Evolutionary conservation across 108 stramenopile genomes (phyloP).

Genomic region (Aurantiochytrium sp.): DNA sequence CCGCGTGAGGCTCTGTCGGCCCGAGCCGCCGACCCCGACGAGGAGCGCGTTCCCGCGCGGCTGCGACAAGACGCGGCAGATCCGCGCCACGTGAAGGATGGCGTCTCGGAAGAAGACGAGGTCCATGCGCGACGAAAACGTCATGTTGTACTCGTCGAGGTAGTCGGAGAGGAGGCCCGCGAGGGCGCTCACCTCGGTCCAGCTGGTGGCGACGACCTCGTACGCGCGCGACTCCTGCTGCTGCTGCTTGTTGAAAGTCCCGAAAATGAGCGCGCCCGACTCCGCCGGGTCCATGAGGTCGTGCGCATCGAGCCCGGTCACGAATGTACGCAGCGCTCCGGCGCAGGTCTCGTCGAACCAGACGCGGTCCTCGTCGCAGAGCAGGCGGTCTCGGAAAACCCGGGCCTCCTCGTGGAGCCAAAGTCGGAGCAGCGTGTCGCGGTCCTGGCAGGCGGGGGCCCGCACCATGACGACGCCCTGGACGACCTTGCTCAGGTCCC

Average conservation of each 20-base stretch:
- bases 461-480: slow-evolving; percentile 58
- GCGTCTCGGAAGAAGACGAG: slow-evolving; percentile 64
- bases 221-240: slow-evolving; percentile 34
- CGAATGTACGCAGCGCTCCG: slow-evolving; percentile 33
- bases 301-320: slow-evolving; percentile 15
- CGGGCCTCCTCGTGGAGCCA: slow-evolving; percentile 58
- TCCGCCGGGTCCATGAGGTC: too few species aligned
- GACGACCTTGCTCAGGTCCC: slow-evolving; percentile 58
- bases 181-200: slow-evolving; percentile 32
- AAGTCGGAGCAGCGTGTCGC: slow-evolving; percentile 40
- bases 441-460: slow-evolving; percentile 12
- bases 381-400: slow-evolving; percentile 57
- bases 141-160: slow-evolving; percentile 61
- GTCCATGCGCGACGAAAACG: slow-evolving; percentile 55
- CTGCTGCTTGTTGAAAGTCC: slow-evolving; percentile 46
- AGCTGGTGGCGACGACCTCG: slow-evolving; percentile 27
- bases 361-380: slow-evolving; percentile 50
- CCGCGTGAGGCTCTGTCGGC: slow-evolving; percentile 54
- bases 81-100: slow-evolving; percentile 51
- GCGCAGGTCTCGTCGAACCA: slow-evolving; percentile 46
- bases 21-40: slow-evolving; percentile 63
- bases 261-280: slow-evolving; percentile 25
- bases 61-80: slow-evolving; percentile 57
- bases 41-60: slow-evolving; percentile 60
- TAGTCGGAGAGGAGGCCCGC: slow-evolving; percentile 44